phyloP scores from a whole-genome alignment of 495 filamentous ascomycete genomes.

The Aspergillus leporis region DNA sequence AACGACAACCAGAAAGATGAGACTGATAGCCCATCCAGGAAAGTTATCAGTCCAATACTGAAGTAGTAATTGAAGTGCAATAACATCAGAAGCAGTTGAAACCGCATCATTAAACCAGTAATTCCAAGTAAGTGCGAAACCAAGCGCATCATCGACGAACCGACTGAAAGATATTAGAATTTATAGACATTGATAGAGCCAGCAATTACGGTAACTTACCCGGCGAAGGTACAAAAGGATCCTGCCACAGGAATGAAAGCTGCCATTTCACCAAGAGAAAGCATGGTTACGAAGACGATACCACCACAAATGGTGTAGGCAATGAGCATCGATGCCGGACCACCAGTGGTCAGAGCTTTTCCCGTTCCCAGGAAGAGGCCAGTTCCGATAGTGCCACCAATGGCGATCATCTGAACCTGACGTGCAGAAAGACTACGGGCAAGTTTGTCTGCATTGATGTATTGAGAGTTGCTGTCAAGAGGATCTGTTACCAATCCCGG shows the following conservation, averaged over 20 bases:
- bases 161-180: slow-evolving; percentile 34
- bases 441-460: slow-evolving; percentile 34
- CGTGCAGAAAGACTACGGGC: slow-evolving; percentile 42
- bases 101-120: slow-evolving; percentile 64
- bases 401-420: slow-evolving; percentile 64
- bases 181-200: not conserved
- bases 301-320: slow-evolving; percentile 50
- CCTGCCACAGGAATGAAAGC: slow-evolving; percentile 52
- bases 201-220: slow-evolving; percentile 31
- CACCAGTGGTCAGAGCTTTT: slow-evolving; percentile 56
- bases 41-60: slow-evolving; percentile 55
- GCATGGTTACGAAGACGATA: slow-evolving; percentile 53
- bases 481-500: slow-evolving; percentile 7
- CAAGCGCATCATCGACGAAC: slow-evolving; percentile 58
- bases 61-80: slow-evolving; percentile 54
- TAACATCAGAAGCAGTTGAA: slow-evolving; percentile 54
- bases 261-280: slow-evolving; percentile 52
- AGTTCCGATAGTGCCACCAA: slow-evolving; percentile 65
- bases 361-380: slow-evolving; percentile 66
- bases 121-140: slow-evolving; percentile 55
- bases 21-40: slow-evolving; percentile 50
- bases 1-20: slow-evolving; percentile 54
- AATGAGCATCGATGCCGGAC: slow-evolving; percentile 64
- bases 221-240: slow-evolving; percentile 53
- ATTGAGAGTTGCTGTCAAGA: slow-evolving; percentile 10